Base-by-base conservation (phyloP, 2,329 filamentous ascomycete genomes). In the Fusarium tupiense region DNA sequence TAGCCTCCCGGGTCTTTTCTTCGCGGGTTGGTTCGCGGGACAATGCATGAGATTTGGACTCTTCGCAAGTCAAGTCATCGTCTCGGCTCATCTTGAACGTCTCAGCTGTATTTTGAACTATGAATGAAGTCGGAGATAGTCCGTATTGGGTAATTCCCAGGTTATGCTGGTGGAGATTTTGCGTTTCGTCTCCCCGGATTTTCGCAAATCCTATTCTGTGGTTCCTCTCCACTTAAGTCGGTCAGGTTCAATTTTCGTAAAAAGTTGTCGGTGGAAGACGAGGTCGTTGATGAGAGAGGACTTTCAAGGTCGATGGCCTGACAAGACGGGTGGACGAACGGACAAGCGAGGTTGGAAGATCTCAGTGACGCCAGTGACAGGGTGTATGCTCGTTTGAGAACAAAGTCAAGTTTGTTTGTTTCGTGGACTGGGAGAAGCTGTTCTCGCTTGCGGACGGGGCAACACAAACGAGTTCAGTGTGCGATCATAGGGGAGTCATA, bases 1-100 rank as follows among this genome's bases (percentile, higher is more conserved):
- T 71, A 19, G 85, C 85, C 64, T 85, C 82, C 33, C 76, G 81
- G n/a, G 81, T 81, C 68, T 81, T 84, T 57, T 80, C 78, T 50
- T 79, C 77, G 16, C 58, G 61, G 10, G 77, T 79, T 14, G 77
- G 77, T 59, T 79, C 77, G n/a, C 71, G 72, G 31, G 43, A 70
- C n/a, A 79, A 46, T 19, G 56, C 19, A 14, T 64, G 50, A n/a
- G 17, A 14, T 43, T 10, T 52, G 13, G 38, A 38, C 44, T 71
- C 71, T 12, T 54, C 22, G 7, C 29, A 70, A 63, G 63, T 37
- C 16, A 49, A 26, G 14, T 47, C 49, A 10, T 68, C 44, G 38
- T 76, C 59, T 38, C 52, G 24, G 6, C 53, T 56, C 76, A 77
- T 78, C n/a, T 19, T 70, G 46, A 22, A 43, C 16, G 26, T 43